Evolutionary conservation across 768 basidiomycete genomes (phyloP), one percentile per base, ranked within the genome.

Genomic region (Galerina marginata): DNA sequence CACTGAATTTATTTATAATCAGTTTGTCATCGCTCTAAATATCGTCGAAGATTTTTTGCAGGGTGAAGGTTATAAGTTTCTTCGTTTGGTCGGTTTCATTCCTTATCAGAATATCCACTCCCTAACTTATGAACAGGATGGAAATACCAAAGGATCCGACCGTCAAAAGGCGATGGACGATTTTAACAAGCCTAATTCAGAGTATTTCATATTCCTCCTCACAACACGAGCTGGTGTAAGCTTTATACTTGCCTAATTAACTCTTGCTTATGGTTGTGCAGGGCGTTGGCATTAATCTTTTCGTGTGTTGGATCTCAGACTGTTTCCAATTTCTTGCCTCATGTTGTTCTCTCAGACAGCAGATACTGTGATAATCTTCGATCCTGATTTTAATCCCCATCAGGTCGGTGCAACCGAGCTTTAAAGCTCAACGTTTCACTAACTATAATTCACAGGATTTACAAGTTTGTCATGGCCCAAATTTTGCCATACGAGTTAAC

Each of bases 321-420:
- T 26, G 7, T 25, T 2, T 15, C n/a, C 33, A 11, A 25, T 49
- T 15, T 58, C 39, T 54, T 33, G 54, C 44, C 54, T 57, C 54
- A 37, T 33, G 54, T 44, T 62, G 10, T 78, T 79, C 29, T 39
- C 4, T 10, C 84, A 90, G 79, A 92, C 88, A 7, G 96, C 96
- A 16, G 96, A 98, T 72, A 96, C 95, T 0, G 95, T 96, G 29
- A 90, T 95, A 45, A 89, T 95, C 56, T 93, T 89, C 66, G 96
- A 99, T 70, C 95, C 95, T 0, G 97, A 99, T 77, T 99, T 95
- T 74, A 99, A 99, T 69, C 96, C 96, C n/a, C 95, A 97, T 75
- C 91, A 91, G 82, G 90, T 90, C 48, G 26, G 83, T 72, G 14
- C 3, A 23, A 20, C 26, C 20, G 20, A 20, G 14, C 4, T 9